Evolutionary conservation across 1,139 yeast genomes (phyloP).

Genomic region (Pichia sp.): DNA sequence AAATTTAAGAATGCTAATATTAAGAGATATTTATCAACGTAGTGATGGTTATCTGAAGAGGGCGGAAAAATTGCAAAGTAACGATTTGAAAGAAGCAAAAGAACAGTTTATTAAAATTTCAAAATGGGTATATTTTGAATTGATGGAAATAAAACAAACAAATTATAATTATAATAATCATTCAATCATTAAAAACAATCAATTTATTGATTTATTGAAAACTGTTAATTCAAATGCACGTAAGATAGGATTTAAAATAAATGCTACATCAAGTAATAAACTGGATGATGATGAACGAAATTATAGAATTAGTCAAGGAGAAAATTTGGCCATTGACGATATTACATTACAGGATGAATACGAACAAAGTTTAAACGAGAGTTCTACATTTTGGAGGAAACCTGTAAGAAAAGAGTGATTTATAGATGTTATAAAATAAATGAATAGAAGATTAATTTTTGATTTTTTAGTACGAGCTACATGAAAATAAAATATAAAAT

Average conservation of each 20-base stretch:
- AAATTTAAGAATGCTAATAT: constrained; percentile 17
- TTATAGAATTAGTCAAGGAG: constrained; percentile 9
- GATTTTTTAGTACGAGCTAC: no score
- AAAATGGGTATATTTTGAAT: constrained; percentile 23
- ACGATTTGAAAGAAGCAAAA: constrained; percentile 11
- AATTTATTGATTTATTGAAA: constrained; percentile 20
- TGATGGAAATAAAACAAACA: constrained; percentile 17
- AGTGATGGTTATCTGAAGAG: constrained; percentile 18
- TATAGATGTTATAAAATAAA: neutral
- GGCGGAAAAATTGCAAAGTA: constrained; percentile 13
- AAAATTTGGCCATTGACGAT: constrained; percentile 10
- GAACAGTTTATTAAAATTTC: constrained; percentile 14
- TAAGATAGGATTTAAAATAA: constrained; percentile 11
- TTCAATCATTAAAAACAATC: constrained; percentile 2
- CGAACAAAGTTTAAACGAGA: neutral
- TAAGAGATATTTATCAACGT: constrained; percentile 25
- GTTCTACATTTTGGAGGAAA: neutral
- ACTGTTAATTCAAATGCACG: constrained; percentile 16
- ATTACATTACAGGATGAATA: constrained; percentile 7
- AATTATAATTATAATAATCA: neutral
- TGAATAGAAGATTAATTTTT: no score
- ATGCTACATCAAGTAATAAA: neutral
- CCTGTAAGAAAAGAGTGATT: neutral
- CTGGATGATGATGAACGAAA: constrained; percentile 1
- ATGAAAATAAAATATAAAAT: no score